Evolutionary conservation across 2,329 filamentous ascomycete genomes (phyloP).

Genomic region (Nemania bipapillata): DNA sequence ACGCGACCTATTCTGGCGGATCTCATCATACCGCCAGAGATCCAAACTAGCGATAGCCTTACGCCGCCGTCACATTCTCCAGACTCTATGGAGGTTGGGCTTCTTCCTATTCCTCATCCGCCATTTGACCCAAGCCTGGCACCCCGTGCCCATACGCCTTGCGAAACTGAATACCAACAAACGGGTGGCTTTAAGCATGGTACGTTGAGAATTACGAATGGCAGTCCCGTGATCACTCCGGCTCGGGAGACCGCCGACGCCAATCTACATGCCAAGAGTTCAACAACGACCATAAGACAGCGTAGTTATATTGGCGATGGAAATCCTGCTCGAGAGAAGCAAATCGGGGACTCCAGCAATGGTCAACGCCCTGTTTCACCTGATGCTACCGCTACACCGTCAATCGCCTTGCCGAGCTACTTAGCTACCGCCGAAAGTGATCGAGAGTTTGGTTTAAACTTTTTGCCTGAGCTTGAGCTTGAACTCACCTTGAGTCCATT

Average conservation of each 20-base stretch:
- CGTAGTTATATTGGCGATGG: slow-evolving; percentile 34
- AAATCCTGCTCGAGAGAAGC: slow-evolving; percentile 5
- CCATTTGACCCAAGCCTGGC: slow-evolving; percentile 43
- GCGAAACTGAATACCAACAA: slow-evolving; percentile 67
- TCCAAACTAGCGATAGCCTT: slow-evolving; percentile 40
- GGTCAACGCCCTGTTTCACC: slow-evolving; percentile 6
- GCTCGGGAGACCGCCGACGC: slow-evolving; percentile 32
- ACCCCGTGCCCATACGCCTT: slow-evolving; percentile 60
- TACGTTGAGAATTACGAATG: slow-evolving; percentile 71
- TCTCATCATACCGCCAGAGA: slow-evolving; percentile 27
- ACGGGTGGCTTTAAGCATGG: slow-evolving; percentile 72
- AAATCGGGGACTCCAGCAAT: neutral
- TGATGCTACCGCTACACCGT: neutral
- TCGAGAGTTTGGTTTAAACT: slow-evolving; percentile 11
- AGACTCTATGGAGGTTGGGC: slow-evolving; percentile 33
- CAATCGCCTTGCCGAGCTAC: neutral
- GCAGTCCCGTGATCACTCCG: slow-evolving; percentile 63
- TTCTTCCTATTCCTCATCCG: slow-evolving; percentile 43
- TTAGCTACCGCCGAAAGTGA: neutral
- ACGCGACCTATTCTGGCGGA: slow-evolving; percentile 43
- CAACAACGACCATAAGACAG: neutral
- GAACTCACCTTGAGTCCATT: slow-evolving; percentile 51
- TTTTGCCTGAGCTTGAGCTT: slow-evolving; percentile 47
- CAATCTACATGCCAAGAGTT: slow-evolving; percentile 5
- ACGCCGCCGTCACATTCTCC: slow-evolving; percentile 43